A percentile compares a stretch with the other conserved stretches of the same genome.
Conservation (phyloP, 2,329 filamentous ascomycete genomes). For the Aspergillus ustus region DNA sequence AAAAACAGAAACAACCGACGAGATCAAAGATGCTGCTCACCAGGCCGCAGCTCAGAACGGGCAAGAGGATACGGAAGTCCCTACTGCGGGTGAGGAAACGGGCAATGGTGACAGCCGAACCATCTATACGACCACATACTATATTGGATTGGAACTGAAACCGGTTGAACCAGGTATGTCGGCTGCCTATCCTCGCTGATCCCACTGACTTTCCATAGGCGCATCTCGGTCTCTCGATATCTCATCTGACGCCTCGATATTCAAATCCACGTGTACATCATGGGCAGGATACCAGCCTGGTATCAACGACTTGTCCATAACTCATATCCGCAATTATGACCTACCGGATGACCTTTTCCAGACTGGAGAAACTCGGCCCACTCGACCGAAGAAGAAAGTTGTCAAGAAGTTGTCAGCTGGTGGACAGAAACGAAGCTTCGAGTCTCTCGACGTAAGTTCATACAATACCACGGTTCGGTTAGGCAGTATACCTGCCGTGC, state of each 20-base stretch:
- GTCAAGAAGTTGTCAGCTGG: slow-evolving; percentile 41
- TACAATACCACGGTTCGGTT: slow-evolving; percentile 29
- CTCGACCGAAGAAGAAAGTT: slow-evolving; percentile 60
- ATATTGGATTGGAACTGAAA: slow-evolving; percentile 83
- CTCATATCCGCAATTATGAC: slow-evolving; percentile 82
- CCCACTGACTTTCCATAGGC: slow-evolving; percentile 41
- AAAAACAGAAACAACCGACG: slow-evolving; percentile 58
- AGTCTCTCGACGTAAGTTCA: slow-evolving; percentile 50
- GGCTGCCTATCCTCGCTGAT: slow-evolving; percentile 23
- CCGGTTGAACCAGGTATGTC: slow-evolving; percentile 72
- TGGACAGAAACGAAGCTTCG: slow-evolving; percentile 45
- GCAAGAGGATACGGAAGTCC: slow-evolving; percentile 44
- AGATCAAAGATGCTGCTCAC: slow-evolving; percentile 55
- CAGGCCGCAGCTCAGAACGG: slow-evolving; percentile 54
- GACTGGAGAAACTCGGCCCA: slow-evolving; percentile 73
- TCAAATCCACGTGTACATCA: slow-evolving; percentile 78
- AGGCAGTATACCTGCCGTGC: slow-evolving; percentile 18
- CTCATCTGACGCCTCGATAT: slow-evolving; percentile 79
- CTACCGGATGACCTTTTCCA: slow-evolving; percentile 89
- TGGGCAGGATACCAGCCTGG: slow-evolving; percentile 77
- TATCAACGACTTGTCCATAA: slow-evolving; percentile 78
- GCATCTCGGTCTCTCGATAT: slow-evolving; percentile 57
- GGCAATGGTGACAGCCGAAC: slow-evolving; percentile 51
- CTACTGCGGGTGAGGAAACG: slow-evolving; percentile 33
- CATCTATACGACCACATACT: slow-evolving; percentile 89